Conservation (phyloP, 169 alveolate genomes). For the Plasmodium falciparum region DNA sequence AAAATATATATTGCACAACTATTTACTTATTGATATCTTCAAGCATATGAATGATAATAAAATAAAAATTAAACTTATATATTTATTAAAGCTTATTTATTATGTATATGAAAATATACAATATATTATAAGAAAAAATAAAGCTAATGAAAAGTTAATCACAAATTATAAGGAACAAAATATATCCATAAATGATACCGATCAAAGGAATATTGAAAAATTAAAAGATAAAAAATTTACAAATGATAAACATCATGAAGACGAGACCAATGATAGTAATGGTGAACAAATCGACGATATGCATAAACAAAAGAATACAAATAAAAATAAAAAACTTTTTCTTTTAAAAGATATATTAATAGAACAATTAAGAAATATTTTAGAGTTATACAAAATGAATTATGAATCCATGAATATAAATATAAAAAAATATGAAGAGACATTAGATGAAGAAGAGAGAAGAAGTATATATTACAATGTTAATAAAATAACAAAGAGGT, state of each 20-base stretch:
- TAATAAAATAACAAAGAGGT: conserved; percentile 27
- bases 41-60: conserved; percentile 56
- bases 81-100: conserved; percentile 53
- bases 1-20: conserved; percentile 41
- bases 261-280: background rate
- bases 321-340: background rate
- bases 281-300: background rate
- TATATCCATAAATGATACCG: background rate
- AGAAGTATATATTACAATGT: conserved; percentile 40
- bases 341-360: conserved; percentile 18
- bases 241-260: background rate
- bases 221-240: background rate
- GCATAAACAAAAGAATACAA: background rate
- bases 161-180: no score
- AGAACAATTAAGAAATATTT: conserved; percentile 38
- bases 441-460: conserved; percentile 44
- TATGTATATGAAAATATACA: conserved; percentile 67
- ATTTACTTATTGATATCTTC: conserved; percentile 54
- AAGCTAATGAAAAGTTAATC: background rate
- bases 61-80: conserved; percentile 53
- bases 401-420: conserved; percentile 70
- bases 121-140: conserved; percentile 17
- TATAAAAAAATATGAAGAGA: conserved; percentile 64
- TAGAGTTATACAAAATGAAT: conserved; percentile 55
- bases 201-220: background rate